phyloP scores from a whole-genome alignment of 371 early-diverging fungal genomes.

The Lichtheimia ramosa region DNA sequence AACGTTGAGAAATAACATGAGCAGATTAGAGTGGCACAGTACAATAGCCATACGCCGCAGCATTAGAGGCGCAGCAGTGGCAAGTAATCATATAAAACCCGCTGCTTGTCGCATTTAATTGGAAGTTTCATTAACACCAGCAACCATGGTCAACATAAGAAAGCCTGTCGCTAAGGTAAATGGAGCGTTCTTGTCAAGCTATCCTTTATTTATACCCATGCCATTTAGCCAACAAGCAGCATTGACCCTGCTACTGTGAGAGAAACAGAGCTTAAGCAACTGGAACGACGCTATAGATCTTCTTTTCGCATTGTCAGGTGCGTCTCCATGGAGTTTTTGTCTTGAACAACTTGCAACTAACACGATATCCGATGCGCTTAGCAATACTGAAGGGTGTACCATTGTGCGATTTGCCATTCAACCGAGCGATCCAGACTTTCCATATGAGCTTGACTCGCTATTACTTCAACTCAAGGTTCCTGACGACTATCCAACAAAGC shows the following conservation, averaged over 20 bases:
- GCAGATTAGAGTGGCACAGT: too few relatives aligned
- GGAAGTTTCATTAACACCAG: too few relatives aligned
- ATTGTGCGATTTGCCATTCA: conserved; percentile 44
- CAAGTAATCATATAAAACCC: too few relatives aligned
- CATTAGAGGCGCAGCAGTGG: too few relatives aligned
- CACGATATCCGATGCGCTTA: not conserved
- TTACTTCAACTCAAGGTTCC: conserved; percentile 55
- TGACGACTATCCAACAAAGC: conserved; percentile 35
- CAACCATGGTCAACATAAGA: not conserved
- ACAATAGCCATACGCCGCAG: too few relatives aligned
- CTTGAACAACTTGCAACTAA: not conserved
- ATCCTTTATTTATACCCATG: not conserved
- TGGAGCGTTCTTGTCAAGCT: not conserved
- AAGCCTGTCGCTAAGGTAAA: not conserved
- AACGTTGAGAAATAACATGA: too few relatives aligned
- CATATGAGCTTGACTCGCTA: conserved; percentile 68
- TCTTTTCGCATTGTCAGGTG: conserved; percentile 16
- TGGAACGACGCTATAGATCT: conserved; percentile 21
- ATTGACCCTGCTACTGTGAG: not conserved
- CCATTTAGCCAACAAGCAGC: not conserved
- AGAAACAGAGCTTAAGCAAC: conserved; percentile 14
- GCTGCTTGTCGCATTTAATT: too few relatives aligned
- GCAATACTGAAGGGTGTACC: conserved; percentile 23
- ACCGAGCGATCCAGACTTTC: conserved; percentile 77
- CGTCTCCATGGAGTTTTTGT: not conserved